Evolutionary conservation across 1,139 yeast species (phyloP).

Genomic region (Cylindricascospora bacillispora): DNA sequence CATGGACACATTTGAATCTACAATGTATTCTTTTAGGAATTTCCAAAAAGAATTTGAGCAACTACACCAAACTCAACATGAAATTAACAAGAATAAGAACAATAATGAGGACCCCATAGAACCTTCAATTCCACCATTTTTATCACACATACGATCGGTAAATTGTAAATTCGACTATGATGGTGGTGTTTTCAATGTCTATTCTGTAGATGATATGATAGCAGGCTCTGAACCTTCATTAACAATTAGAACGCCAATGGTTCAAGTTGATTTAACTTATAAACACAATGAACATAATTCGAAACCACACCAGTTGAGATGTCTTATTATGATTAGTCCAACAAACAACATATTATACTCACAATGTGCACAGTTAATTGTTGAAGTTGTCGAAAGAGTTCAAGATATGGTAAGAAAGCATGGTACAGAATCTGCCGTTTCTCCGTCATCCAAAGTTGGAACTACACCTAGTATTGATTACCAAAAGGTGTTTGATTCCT

Average conservation of each 20-base stretch:
- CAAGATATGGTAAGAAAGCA: constrained; percentile 27
- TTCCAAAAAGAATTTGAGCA: constrained; percentile 30
- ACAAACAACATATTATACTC: constrained; percentile 63
- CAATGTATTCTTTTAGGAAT: constrained; percentile 33
- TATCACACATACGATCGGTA: constrained; percentile 30
- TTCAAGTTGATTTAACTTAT: constrained; percentile 42
- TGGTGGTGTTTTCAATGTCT: constrained; percentile 53
- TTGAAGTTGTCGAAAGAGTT: constrained; percentile 41
- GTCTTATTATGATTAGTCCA: constrained; percentile 27
- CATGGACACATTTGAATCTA: constrained; percentile 34
- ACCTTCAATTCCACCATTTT: constrained; percentile 22
- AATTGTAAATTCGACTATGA: constrained; percentile 47
- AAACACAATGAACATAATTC: constrained; percentile 23
- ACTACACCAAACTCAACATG: constrained; percentile 3
- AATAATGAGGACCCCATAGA: constrained; percentile 4
- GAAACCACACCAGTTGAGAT: constrained; percentile 21
- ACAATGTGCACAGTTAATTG: constrained; percentile 65
- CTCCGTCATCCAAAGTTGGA: neutral
- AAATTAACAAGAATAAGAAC: constrained; percentile 3
- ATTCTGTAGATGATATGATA: constrained; percentile 30
- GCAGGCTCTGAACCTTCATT: constrained; percentile 43
- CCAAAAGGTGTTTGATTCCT: constrained; percentile 32
- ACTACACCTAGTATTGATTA: constrained; percentile 25
- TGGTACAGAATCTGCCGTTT: constrained; percentile 4
- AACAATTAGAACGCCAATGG: constrained; percentile 65